A percentile compares a stretch with the other conserved stretches of the same genome.
These are phyloP conservation scores for Hymenochaete sp. DNA, from an alignment of 1,284 basidiomycete species.

Conservation along the genomic window DNA sequence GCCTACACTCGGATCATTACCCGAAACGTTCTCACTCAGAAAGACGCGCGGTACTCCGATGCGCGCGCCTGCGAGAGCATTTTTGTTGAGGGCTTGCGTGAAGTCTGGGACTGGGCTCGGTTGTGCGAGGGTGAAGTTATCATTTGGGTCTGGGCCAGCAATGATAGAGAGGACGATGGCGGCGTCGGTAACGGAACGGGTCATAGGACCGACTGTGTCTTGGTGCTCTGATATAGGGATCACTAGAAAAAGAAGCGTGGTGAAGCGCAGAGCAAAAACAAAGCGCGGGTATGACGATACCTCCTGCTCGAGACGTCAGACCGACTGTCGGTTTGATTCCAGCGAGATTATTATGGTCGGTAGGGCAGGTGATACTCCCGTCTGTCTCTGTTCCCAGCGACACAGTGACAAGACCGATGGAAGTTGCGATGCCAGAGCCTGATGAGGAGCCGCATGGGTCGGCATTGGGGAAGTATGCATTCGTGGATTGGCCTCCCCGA, in stretches of 20 bases:
- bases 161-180: constrained; percentile 52
- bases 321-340: constrained; percentile 59
- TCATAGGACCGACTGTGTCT: constrained; percentile 57
- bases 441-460: constrained; percentile 61
- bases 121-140: constrained; percentile 53
- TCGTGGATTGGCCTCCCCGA: constrained; percentile 53
- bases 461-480: constrained; percentile 50
- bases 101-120: constrained; percentile 47
- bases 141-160: constrained; percentile 49
- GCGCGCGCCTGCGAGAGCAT: constrained; percentile 46
- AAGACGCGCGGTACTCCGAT: constrained; percentile 52
- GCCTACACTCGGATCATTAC: constrained; percentile 36
- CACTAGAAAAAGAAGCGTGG: constrained; percentile 28
- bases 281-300: constrained; percentile 23
- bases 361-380: constrained; percentile 51
- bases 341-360: constrained; percentile 44
- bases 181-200: constrained; percentile 50
- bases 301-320: constrained; percentile 53
- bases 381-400: constrained; percentile 60
- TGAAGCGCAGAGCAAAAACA: neutral
- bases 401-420: constrained; percentile 53
- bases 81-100: constrained; percentile 38
- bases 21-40: constrained; percentile 34
- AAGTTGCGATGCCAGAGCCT: constrained; percentile 51
- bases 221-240: constrained; percentile 55